Evolutionary conservation across 2,329 filamentous ascomycete species (phyloP).

Genomic region (Verticillium albo-atrum): DNA sequence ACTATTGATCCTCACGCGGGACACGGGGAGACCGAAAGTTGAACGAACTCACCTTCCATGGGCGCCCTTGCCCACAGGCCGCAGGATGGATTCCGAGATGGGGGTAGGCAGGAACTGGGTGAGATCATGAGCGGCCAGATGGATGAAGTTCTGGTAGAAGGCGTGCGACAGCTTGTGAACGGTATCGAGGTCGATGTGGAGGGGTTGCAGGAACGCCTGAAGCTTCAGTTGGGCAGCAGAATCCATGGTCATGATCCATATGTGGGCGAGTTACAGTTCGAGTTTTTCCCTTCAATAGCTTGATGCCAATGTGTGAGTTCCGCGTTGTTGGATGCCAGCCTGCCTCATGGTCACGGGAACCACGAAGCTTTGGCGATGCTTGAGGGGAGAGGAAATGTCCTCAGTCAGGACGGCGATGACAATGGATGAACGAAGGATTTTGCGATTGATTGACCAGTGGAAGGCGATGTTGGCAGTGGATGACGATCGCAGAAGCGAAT

Average conservation of each 20-base stretch:
- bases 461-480: too few relatives aligned
- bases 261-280: neutral
- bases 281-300: neutral
- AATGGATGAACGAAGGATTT: too few relatives aligned
- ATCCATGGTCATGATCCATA: conserved; percentile 16
- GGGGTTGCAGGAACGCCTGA: conserved; percentile 44
- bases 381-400: neutral
- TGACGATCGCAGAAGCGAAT: too few relatives aligned
- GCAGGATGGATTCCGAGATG: conserved; percentile 54
- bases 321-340: neutral
- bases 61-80: conserved; percentile 36
- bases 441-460: too few relatives aligned
- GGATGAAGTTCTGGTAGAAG: conserved; percentile 41
- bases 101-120: conserved; percentile 58
- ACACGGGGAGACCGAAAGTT: neutral
- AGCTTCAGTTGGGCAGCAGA: neutral
- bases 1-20: too few relatives aligned
- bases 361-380: neutral
- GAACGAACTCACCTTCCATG: conserved; percentile 42
- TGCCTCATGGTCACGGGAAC: neutral
- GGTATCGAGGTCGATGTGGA: conserved; percentile 41
- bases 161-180: conserved; percentile 42
- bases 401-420: neutral
- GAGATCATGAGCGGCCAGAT: conserved; percentile 46
- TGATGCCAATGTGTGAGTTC: neutral